phyloP scores from a whole-genome alignment of 2,329 filamentous ascomycete species.

The Alternaria hordeiaustralica region DNA sequence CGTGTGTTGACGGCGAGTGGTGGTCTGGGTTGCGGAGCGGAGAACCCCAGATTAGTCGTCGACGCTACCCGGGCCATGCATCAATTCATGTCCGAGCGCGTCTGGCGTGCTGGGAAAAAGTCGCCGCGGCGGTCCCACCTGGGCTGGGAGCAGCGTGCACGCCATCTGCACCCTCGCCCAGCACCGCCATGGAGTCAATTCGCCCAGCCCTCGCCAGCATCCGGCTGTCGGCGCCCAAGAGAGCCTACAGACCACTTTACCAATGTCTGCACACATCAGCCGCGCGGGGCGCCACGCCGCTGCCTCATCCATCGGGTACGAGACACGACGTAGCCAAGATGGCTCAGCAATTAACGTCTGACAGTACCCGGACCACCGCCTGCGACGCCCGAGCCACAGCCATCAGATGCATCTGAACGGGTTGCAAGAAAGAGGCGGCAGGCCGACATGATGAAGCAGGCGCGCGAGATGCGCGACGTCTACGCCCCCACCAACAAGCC shows the following conservation, averaged over 20 bases:
- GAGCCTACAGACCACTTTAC: slow-evolving; percentile 29
- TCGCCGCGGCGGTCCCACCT: slow-evolving; percentile 4
- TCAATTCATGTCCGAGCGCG: neutral
- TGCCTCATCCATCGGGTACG: slow-evolving; percentile 58
- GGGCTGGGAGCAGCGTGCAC: neutral
- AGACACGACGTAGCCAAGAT: neutral
- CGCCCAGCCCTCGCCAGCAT: slow-evolving; percentile 35
- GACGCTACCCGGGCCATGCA: neutral
- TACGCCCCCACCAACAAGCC: slow-evolving; percentile 50
- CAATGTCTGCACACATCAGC: slow-evolving; percentile 53
- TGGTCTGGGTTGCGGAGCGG: slow-evolving; percentile 11
- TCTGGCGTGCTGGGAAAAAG: neutral
- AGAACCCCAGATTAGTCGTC: slow-evolving; percentile 16
- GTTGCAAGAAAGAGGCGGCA: slow-evolving; percentile 59
- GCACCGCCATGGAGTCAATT: slow-evolving; percentile 35
- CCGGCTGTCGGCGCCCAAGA: slow-evolving; percentile 22
- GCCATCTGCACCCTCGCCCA: neutral
- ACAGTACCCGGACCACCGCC: slow-evolving; percentile 65
- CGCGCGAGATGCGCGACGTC: slow-evolving; percentile 51
- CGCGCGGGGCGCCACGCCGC: slow-evolving; percentile 59
- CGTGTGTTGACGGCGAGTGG: slow-evolving; percentile 1
- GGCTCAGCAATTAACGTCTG: slow-evolving; percentile 1
- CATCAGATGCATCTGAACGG: slow-evolving; percentile 56
- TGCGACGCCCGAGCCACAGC: slow-evolving; percentile 59
- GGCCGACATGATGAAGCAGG: slow-evolving; percentile 56